Conservation (phyloP, 2,329 filamentous ascomycete species). For the Curvularia eragrostidis region DNA sequence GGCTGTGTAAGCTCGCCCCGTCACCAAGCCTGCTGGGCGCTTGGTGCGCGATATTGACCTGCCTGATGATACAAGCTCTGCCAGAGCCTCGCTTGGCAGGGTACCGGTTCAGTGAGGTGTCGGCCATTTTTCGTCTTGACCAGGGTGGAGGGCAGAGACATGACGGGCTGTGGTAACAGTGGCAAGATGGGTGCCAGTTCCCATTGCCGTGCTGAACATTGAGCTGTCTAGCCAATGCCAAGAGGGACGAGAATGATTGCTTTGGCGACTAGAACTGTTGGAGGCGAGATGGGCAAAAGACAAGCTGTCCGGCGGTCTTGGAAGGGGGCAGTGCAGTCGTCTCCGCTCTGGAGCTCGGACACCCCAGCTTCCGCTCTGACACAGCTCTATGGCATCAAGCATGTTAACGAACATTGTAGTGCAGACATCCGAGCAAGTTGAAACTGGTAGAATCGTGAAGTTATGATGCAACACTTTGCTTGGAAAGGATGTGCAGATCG, state of each 20-base stretch:
- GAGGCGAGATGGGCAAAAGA: constrained; percentile 15
- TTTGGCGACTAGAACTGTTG: constrained; percentile 12
- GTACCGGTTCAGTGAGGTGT: not conserved
- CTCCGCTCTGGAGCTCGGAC: constrained; percentile 8
- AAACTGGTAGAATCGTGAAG: not conserved
- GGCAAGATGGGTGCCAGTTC: constrained; percentile 3
- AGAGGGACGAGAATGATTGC: constrained; percentile 6
- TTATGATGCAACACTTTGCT: not conserved
- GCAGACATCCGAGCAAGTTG: not conserved
- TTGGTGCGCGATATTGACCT: constrained; percentile 23
- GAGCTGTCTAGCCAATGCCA: constrained; percentile 3
- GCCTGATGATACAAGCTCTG: constrained; percentile 14
- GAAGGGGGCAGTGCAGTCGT: constrained; percentile 23
- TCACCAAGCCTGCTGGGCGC: constrained; percentile 17
- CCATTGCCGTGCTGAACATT: constrained; percentile 1
- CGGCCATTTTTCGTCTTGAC: constrained; percentile 9
- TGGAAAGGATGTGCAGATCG: not conserved
- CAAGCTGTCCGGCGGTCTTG: constrained; percentile 17
- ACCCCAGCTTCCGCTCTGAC: constrained; percentile 4
- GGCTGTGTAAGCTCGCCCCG: constrained; percentile 26
- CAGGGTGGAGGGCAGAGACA: constrained; percentile 1
- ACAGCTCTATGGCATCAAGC: not conserved
- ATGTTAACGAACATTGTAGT: not conserved
- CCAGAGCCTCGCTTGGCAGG: constrained; percentile 18
- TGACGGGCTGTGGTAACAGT: constrained; percentile 5